Evolutionary conservation across 192 early-diverging fungal species (phyloP), one percentile per base, ranked within the genome.

Genomic region (Chytriomyces hyalinus): DNA sequence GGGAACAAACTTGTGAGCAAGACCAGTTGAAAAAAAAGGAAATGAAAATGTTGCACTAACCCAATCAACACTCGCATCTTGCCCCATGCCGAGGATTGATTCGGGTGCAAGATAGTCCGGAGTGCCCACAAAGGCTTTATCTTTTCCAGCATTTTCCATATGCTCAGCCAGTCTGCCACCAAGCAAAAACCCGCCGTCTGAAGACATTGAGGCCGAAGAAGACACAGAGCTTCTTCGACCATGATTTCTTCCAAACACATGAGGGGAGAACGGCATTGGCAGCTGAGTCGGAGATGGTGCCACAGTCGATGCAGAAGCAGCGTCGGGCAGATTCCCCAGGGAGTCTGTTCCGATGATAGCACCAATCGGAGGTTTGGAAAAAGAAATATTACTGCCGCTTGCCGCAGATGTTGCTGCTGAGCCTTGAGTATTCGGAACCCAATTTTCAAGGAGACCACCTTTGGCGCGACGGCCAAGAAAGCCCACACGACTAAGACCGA

Each of bases 71-170:
- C 91, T 91, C 5, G 87, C 85, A 73, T 93, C 93, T 78, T 96
- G 92, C 15, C 93, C 92, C 49, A 92, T 83, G 13, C 94, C 94
- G 43, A 96, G 80, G 50, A 96, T 95, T 70, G 90, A 91, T 73
- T 96, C 94, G 15, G 94, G 94, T 13, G 94, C 94, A 59, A 96
- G 72, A 71, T 96, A 96, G 78, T 96, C 94, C 26, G 94, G 94
- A 15, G 94, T 96, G n/a, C 94, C 94, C 15, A 92, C 91, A 67
- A 92, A 92, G 13, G 83, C 83, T 57, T 91, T 90, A 11, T 79
- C 75, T 0, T 80, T 76, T 46, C 49, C 68, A 78, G 84, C 68
- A 79, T 81, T 67, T 72, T 90, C 84, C 70, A 81, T 71, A 70
- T 90, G 46, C 78, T 86, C 78, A 77, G 79, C 57, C 67, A 88